Evolutionary conservation across 305 asterid species (phyloP).

Genomic region (Solanum hybrid): DNA sequence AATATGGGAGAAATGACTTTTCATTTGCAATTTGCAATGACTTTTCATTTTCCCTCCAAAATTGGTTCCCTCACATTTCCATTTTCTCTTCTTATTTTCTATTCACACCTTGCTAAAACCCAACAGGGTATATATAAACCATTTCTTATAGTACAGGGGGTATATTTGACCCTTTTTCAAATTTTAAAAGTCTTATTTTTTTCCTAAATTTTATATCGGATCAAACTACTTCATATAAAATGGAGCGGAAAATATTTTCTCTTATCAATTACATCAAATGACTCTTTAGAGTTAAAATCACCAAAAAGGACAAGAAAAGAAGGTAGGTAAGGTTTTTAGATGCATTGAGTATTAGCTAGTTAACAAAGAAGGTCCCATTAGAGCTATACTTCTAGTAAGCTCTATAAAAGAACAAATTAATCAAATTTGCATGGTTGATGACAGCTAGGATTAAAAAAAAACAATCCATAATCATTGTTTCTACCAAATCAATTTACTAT

Average conservation of each 20-base stretch:
- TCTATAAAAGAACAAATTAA: not conserved
- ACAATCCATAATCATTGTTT: not conserved
- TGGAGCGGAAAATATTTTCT: fast-evolving
- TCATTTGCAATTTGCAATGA: no score
- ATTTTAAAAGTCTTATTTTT: no score
- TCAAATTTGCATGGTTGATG: not conserved
- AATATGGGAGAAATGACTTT: no score
- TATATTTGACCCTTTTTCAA: no score
- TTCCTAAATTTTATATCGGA: no score
- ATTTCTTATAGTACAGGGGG: no score
- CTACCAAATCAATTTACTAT: not conserved
- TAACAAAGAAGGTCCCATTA: not conserved
- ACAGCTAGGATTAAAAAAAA: not conserved
- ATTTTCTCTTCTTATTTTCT: no score
- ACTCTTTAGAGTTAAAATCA: not conserved
- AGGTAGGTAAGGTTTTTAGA: not conserved
- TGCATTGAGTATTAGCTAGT: not conserved
- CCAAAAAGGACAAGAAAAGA: not conserved
- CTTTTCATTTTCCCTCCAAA: no score
- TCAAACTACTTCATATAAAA: no score
- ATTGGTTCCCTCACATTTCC: no score
- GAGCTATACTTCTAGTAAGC: not conserved
- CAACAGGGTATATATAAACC: no score
- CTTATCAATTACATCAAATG: not conserved
- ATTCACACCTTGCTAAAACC: no score